Base-by-base conservation (phyloP, 495 filamentous ascomycete genomes). In the Lentithecium fluviatile region DNA sequence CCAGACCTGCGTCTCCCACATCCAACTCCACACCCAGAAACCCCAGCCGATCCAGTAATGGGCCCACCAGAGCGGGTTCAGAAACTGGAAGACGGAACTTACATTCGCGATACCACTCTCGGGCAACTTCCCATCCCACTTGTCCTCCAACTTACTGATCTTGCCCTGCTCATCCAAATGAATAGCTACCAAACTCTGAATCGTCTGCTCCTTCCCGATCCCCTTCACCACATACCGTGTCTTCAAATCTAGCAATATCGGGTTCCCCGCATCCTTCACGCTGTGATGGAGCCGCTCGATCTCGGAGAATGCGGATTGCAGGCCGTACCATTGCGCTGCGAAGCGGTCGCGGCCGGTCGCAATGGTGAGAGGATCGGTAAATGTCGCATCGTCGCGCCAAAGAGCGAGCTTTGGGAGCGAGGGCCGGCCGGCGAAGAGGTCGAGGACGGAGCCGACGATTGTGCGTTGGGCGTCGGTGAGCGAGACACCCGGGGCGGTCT, bases 381-480 rank as follows among this genome's bases (percentile, higher is more conserved):
- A 83, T 19, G 69, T 70, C n/a, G 67, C 81, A 40, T 77, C 67
- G 56, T 79, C 77, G 48, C 34, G 58, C 83, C 83, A 85, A 19
- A 85, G 76, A 24, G 69, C 60, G 34, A 86, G 76, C 68, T 84
- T 83, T 38, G 77, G 75, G 2, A 83, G 73, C 1, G 80, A 78
- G 0, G 83, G 81, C 8, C 75, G 70, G 52, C 82, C 82, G 43
- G 79, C 78, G 69, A 85, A 85, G 48, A 86, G 74, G 78, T 85
- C 82, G 25, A 85, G 72, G 20, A 85, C 75, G 66, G 75, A 78
- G 38, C 81, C 80, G 20, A 83, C 78, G 52, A 84, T 42, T 6
- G 81, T 70, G 43, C 76, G 75, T 59, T 84, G 79, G 13, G 76
- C 52, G 3, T 71, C 45, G 29, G 71, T 70, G 21, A 85, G 70